Conservation (phyloP, 352 stramenopile species). For the Phytophthora multivora region DNA sequence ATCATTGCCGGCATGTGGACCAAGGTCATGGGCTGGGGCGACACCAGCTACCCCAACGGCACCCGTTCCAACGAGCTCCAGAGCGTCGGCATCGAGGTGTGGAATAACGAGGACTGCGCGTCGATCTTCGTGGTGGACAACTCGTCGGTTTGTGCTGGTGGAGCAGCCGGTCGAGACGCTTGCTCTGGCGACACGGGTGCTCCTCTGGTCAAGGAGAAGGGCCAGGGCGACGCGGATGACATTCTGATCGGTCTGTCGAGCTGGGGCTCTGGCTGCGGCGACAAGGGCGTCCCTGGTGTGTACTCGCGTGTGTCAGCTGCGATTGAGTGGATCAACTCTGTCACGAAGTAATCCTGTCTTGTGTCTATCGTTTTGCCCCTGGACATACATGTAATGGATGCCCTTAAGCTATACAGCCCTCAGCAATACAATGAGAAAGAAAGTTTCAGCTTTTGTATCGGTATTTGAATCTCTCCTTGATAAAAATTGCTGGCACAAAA, state of each 20-base stretch:
- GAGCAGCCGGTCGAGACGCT: slow-evolving; percentile 12
- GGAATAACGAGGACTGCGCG: slow-evolving; percentile 38
- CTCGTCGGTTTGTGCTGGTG: slow-evolving; percentile 52
- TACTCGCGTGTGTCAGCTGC: slow-evolving; percentile 50
- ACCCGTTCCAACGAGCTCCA: slow-evolving; percentile 25
- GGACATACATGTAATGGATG: neutral
- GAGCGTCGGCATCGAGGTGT: slow-evolving; percentile 39
- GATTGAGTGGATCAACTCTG: slow-evolving; percentile 34
- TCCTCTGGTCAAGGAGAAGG: slow-evolving; percentile 34
- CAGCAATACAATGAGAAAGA: neutral
- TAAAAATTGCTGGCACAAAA: too few species aligned
- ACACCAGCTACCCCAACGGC: slow-evolving; percentile 24
- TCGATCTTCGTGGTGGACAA: slow-evolving; percentile 24
- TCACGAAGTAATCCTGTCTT: neutral
- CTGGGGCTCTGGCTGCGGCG: slow-evolving; percentile 50
- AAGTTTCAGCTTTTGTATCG: too few species aligned
- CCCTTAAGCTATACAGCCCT: neutral
- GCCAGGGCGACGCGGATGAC: slow-evolving; percentile 13
- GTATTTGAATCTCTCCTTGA: too few species aligned
- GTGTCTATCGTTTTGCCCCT: neutral
- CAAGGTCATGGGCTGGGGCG: slow-evolving; percentile 42
- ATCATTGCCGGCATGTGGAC: slow-evolving; percentile 28
- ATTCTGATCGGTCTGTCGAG: slow-evolving; percentile 45
- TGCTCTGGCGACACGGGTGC: slow-evolving; percentile 56
- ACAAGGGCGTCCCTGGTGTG: slow-evolving; percentile 35